Percentiles rank a stretch among this genome's conserved stretches.
phyloP scores from a whole-genome alignment of 2,329 filamentous ascomycete genomes.

The Proliferodiscus dingleyae region DNA sequence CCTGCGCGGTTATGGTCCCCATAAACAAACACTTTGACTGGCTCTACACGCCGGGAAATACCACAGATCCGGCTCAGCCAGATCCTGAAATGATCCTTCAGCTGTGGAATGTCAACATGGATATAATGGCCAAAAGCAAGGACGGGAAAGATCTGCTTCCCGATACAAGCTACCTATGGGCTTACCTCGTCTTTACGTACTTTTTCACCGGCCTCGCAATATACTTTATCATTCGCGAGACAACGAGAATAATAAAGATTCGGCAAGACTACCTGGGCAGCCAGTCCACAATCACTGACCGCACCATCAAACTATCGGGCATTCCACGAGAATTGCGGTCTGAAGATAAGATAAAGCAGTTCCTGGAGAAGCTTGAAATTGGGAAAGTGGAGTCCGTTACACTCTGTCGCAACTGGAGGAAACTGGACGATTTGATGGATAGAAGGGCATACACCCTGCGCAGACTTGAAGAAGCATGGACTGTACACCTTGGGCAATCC shows the following conservation, averaged over 20 bases:
- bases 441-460: slow-evolving; percentile 61
- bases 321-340: slow-evolving; percentile 75
- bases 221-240: slow-evolving; percentile 79
- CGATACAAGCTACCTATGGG: slow-evolving; percentile 65
- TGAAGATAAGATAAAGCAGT: slow-evolving; percentile 76
- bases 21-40: slow-evolving; percentile 67
- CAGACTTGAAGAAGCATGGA: slow-evolving; percentile 79
- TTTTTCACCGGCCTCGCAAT: slow-evolving; percentile 79
- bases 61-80: slow-evolving; percentile 29
- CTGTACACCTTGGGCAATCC: slow-evolving; percentile 62
- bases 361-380: slow-evolving; percentile 83
- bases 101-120: slow-evolving; percentile 5
- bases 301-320: slow-evolving; percentile 85
- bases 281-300: slow-evolving; percentile 92
- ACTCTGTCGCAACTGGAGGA: slow-evolving; percentile 80
- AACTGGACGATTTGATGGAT: slow-evolving; percentile 69
- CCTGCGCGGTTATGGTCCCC: slow-evolving; percentile 74
- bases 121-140: slow-evolving; percentile 4
- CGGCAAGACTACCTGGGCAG: slow-evolving; percentile 88
- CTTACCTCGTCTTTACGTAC: slow-evolving; percentile 92
- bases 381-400: slow-evolving; percentile 86
- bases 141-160: slow-evolving; percentile 8
- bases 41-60: slow-evolving; percentile 19
- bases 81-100: neutral
- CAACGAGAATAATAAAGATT: slow-evolving; percentile 76